phyloP scores from a whole-genome alignment of 2,329 filamentous ascomycete genomes.

The Macroventuria anomochaeta region DNA sequence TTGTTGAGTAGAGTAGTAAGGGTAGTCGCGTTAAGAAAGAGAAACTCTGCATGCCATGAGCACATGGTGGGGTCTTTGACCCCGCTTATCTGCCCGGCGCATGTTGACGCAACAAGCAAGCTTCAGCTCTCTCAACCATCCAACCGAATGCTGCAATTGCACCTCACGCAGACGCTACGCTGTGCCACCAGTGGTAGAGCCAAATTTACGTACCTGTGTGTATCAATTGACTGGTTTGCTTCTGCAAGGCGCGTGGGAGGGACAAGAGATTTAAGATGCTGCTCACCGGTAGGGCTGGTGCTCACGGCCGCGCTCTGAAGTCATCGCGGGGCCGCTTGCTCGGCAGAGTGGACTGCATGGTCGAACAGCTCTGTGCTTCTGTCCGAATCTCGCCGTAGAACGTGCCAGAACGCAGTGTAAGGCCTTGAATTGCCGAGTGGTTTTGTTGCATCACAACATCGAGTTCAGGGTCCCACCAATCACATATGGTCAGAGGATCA shows the following conservation, averaged over 20 bases:
- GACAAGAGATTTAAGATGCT: constrained; percentile 17
- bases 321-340: constrained; percentile 40
- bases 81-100: constrained; percentile 4
- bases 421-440: constrained; percentile 36
- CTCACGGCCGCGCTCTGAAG: constrained; percentile 48
- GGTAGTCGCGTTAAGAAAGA: constrained; percentile 21
- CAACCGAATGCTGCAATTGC: constrained; percentile 5
- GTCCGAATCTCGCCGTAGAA: constrained; percentile 45
- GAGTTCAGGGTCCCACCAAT: constrained; percentile 31
- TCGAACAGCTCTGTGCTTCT: constrained; percentile 17
- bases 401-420: constrained; percentile 20
- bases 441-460: constrained; percentile 9
- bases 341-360: constrained; percentile 32
- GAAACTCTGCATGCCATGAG: constrained; percentile 18
- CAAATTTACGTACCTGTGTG: constrained; percentile 11
- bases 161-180: constrained; percentile 5
- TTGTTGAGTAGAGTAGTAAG: constrained; percentile 25
- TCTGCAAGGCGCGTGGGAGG: constrained; percentile 46
- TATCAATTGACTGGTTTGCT: constrained; percentile 10
- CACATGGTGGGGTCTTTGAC: constrained; percentile 18
- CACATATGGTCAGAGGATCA: constrained; percentile 14
- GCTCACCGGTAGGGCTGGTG: constrained; percentile 21
- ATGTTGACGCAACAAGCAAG: constrained; percentile 15
- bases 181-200: constrained; percentile 6
- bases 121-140: constrained; percentile 11